A percentile compares a stretch with the other conserved stretches of the same genome.
Evolutionary conservation across 208 protist genomes (phyloP).

Genomic region (Trypanosoma platydactyli): DNA sequence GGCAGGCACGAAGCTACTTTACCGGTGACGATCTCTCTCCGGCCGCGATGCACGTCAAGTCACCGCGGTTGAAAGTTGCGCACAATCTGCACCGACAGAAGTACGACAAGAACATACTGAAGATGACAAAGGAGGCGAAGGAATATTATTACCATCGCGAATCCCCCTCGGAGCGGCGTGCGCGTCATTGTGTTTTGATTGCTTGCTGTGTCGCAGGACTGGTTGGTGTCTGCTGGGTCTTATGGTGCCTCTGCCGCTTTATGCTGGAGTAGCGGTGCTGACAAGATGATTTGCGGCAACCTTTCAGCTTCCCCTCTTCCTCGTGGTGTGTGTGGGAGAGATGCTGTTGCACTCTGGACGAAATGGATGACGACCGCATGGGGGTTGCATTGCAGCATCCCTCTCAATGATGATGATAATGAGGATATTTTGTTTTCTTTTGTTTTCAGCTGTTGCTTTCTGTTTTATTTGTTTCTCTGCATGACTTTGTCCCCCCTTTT

Average conservation of each 20-base stretch:
- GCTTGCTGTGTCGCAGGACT: background rate
- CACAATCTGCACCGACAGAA: conserved; percentile 49
- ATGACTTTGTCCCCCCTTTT: conserved; percentile 14
- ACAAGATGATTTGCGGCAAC: background rate
- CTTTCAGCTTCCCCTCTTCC: background rate
- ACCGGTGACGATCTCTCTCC: conserved; percentile 61
- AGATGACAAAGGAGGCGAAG: conserved; percentile 53
- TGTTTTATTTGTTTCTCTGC: conserved; percentile 8
- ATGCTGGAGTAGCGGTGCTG: conserved; percentile 10
- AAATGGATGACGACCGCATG: no score
- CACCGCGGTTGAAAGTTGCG: conserved; percentile 64
- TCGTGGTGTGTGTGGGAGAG: background rate
- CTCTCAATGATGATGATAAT: no score
- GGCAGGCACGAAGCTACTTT: conserved; percentile 72
- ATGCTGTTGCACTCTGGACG: background rate
- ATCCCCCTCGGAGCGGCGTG: conserved; percentile 35
- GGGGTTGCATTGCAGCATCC: no score
- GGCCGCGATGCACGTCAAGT: conserved; percentile 53
- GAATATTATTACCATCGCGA: conserved; percentile 75
- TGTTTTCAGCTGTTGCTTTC: background rate
- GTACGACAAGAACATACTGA: conserved; percentile 69
- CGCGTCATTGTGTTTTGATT: conserved; percentile 26
- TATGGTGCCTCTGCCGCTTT: conserved; percentile 1
- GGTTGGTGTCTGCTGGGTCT: background rate
- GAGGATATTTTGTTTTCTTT: background rate